Evolutionary conservation across 345 rosid genomes (phyloP).

Genomic region (Limnanthes douglasii): DNA sequence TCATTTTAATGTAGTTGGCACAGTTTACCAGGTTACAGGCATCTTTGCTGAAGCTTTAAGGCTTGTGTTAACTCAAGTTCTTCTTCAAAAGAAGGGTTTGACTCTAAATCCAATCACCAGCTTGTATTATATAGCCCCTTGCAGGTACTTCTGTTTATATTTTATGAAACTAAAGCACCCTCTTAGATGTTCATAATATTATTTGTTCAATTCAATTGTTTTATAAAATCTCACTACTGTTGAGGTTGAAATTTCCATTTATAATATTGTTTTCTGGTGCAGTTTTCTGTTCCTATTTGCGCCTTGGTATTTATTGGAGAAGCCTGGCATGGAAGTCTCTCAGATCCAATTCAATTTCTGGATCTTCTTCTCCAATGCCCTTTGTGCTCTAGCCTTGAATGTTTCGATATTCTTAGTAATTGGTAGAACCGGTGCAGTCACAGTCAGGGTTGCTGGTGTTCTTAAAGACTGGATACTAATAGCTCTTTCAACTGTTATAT

Average conservation of each 20-base stretch:
- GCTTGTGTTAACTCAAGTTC: conserved; percentile 93
- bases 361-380: conserved; percentile 94
- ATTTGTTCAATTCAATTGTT: no score
- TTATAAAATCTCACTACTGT: neutral
- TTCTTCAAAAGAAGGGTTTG: conserved; percentile 88
- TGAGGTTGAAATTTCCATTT: neutral
- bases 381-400: conserved; percentile 83
- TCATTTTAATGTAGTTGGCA: conserved; percentile 83
- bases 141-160: conserved; percentile 92
- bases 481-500: conserved; percentile 85
- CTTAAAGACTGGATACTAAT: conserved; percentile 95
- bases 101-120: conserved; percentile 84
- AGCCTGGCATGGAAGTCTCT: conserved; percentile 62
- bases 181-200: no score
- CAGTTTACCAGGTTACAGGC: conserved; percentile 90
- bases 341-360: conserved; percentile 92
- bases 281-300: conserved; percentile 83
- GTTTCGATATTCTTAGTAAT: conserved; percentile 85
- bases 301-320: conserved; percentile 90
- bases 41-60: conserved; percentile 95
- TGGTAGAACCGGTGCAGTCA: conserved; percentile 94
- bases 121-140: conserved; percentile 92
- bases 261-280: conserved; percentile 16
- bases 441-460: conserved; percentile 92
- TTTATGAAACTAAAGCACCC: no score